Conservation (phyloP, 331 rosid species). For the Pyrus hybrid region DNA sequence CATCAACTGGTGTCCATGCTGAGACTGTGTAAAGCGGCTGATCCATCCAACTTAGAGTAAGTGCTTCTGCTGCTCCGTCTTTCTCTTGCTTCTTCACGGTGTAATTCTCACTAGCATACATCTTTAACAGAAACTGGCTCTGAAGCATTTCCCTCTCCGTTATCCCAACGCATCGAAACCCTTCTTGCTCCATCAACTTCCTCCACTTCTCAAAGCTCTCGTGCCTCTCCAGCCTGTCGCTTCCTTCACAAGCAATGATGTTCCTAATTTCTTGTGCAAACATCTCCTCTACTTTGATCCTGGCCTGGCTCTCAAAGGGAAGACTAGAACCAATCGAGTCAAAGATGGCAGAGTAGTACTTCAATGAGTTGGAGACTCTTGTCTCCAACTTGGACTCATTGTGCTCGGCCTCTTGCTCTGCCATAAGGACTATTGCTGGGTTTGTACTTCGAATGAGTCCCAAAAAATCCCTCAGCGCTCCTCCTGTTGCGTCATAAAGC, state of each 20-base stretch:
- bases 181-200: conserved; percentile 71
- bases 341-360: conserved; percentile 69
- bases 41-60: conserved; percentile 65
- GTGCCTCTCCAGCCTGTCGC: conserved; percentile 82
- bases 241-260: conserved; percentile 80
- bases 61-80: conserved; percentile 34
- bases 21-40: conserved; percentile 78
- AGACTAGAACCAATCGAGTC: conserved; percentile 57
- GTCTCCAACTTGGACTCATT: conserved; percentile 48
- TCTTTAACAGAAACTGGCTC: conserved; percentile 62
- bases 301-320: conserved; percentile 41
- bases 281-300: conserved; percentile 74
- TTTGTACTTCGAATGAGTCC: conserved; percentile 84
- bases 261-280: conserved; percentile 74
- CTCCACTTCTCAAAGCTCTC: conserved; percentile 69
- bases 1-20: conserved; percentile 71
- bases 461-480: conserved; percentile 67
- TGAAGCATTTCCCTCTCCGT: conserved; percentile 58
- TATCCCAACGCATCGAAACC: conserved; percentile 43
- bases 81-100: conserved; percentile 44
- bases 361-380: conserved; percentile 59
- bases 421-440: conserved; percentile 50
- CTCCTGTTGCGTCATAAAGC: conserved; percentile 54
- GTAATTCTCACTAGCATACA: conserved; percentile 51
- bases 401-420: conserved; percentile 87